A percentile compares a stretch with the other conserved stretches of the same genome.
These are phyloP conservation scores for Beta vulgaris DNA, from an alignment of 148 eudicot genomes.

Conservation along the genomic window DNA sequence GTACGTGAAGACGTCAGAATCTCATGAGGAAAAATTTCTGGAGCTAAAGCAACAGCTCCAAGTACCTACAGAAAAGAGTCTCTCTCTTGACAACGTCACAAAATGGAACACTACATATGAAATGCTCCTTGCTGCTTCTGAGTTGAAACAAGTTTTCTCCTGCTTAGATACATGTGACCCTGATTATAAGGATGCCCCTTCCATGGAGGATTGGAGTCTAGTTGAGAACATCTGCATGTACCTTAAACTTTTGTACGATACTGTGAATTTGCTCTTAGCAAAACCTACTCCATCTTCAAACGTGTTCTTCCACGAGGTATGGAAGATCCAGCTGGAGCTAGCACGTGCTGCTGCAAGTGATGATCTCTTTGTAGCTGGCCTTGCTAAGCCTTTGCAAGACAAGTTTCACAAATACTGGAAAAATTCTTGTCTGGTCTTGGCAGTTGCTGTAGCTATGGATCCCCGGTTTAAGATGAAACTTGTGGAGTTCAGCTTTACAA, in stretches of 20 bases:
- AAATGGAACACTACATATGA: constrained; percentile 86
- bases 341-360: constrained; percentile 65
- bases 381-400: constrained; percentile 63
- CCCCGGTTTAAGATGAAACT: constrained; percentile 93
- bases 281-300: constrained; percentile 51
- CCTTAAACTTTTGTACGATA: constrained; percentile 64
- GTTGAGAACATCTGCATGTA: constrained; percentile 56
- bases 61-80: constrained; percentile 56
- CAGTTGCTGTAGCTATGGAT: constrained; percentile 85
- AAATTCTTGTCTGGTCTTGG: constrained; percentile 59
- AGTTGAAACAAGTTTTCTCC: constrained; percentile 69
- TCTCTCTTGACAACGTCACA: constrained; percentile 58
- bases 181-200: constrained; percentile 63
- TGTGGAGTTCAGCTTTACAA: constrained; percentile 86
- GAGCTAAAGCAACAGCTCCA: constrained; percentile 78
- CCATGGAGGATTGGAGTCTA: constrained; percentile 67
- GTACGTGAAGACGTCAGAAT: constrained; percentile 72
- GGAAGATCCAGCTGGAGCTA: constrained; percentile 87
- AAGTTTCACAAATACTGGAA: constrained; percentile 78
- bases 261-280: constrained; percentile 55
- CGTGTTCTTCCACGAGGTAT: constrained; percentile 76
- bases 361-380: constrained; percentile 49
- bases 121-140: constrained; percentile 80
- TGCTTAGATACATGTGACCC: constrained; percentile 74
- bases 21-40: constrained; percentile 69